These are phyloP conservation scores for Leavenworthia alabamica DNA, from an alignment of 345 rosid genomes.

Conservation along the genomic window DNA sequence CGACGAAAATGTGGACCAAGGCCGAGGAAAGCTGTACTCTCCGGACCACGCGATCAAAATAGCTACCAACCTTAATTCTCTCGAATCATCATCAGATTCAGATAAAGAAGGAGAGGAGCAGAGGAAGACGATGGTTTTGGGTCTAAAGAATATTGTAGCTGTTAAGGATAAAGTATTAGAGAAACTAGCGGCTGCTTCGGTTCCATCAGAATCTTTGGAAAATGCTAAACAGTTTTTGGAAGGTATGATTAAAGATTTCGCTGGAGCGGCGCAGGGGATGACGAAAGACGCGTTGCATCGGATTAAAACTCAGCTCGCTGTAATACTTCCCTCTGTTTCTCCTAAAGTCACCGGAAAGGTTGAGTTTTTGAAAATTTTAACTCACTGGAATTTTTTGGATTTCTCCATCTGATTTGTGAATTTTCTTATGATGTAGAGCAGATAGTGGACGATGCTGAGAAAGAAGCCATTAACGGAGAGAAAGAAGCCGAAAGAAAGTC, in stretches of 20 bases:
- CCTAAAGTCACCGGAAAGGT: conserved; percentile 39
- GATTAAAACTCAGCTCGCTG: conserved; percentile 39
- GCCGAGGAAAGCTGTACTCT: conserved; percentile 21
- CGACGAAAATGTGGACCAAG: conserved; percentile 18
- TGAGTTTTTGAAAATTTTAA: background rate
- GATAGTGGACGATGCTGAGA: conserved; percentile 52
- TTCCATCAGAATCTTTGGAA: conserved; percentile 42
- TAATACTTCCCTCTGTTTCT: conserved; percentile 36
- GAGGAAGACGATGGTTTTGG: conserved; percentile 17
- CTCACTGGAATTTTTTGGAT: background rate
- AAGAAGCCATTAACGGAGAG: conserved; percentile 35
- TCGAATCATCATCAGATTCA: background rate
- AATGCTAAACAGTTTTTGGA: conserved; percentile 40
- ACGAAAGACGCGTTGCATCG: conserved; percentile 44
- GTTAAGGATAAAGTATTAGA: conserved; percentile 43
- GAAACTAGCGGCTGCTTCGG: conserved; percentile 41
- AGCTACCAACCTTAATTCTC: background rate
- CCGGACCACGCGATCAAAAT: conserved; percentile 32
- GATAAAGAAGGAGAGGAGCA: background rate
- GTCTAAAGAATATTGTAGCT: conserved; percentile 32
- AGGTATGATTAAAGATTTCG: conserved; percentile 36
- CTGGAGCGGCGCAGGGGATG: conserved; percentile 42
- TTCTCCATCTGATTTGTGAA: background rate
- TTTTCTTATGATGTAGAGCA: background rate
- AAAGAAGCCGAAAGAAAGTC: conserved; percentile 13